Evolutionary conservation across 106 monocot species (phyloP), one percentile per base, ranked within the genome.

Genomic region (Dioscorea alata): DNA sequence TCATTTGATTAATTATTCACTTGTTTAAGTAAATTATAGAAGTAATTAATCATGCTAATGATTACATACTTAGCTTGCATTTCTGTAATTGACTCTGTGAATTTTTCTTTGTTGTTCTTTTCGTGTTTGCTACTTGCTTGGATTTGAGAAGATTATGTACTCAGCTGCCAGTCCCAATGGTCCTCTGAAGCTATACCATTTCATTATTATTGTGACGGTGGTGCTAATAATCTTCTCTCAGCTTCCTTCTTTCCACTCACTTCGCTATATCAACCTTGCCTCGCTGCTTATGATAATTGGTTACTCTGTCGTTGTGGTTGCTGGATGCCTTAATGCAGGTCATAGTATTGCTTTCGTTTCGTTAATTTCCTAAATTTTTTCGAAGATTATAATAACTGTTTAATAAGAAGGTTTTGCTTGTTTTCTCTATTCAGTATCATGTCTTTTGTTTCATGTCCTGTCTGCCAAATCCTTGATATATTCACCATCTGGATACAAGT

Each of bases 241-340:
- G 74, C 57, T 89, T 32, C 93, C 93, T 13, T 89, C 93, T 16
- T 93, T 89, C 71, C 93, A 93, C 73, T 93, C 93, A 0, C 84
- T 93, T 48, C 78, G 89, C 14, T 58, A 89, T 67, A 85, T 93
- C 74, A 93, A 86, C 66, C 81, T 93, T 8, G 81, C 66, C 0
- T 93, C 93, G 0, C 84, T 93, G 58, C 22, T 89, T 19, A 72
- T 93, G 9, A 79, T 81, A 68, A 60, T 93, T 8, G 89, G 89
- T 59, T 93, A 93, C 73, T 80, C 89, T 28, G 67, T 67, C 10
- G 81, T 86, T 25, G 84, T 93, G 8, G 86, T 86, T 49, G 68
- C 48, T 21, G 89, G 78, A 71, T 84, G 81, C 79, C 75, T 93
- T 33, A 60, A 64, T 60, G 84, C 86, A 84, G 93, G 89, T 93